Evolutionary conservation across 305 asterid genomes (phyloP).

Genomic region (Fraxinus velutina): DNA sequence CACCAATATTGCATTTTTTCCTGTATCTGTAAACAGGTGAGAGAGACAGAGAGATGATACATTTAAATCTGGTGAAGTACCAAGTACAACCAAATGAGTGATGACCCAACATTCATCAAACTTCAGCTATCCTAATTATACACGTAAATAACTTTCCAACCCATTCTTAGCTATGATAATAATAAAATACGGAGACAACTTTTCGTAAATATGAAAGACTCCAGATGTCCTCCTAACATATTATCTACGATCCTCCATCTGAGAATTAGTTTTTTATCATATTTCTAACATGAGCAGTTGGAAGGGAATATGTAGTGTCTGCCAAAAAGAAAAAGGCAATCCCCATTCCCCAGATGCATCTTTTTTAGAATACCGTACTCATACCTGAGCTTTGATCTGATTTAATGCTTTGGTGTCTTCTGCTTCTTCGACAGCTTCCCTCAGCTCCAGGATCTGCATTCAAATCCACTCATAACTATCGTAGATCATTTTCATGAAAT

Average conservation of each 20-base stretch:
- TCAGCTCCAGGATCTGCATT: constrained; percentile 73
- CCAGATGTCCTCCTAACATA: constrained; percentile 5
- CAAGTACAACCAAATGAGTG: background rate
- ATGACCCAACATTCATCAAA: background rate
- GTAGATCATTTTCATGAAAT: constrained; percentile 8
- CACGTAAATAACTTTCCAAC: background rate
- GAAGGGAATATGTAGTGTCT: background rate
- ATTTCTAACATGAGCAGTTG: background rate
- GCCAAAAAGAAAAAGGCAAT: background rate
- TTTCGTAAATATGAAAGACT: background rate
- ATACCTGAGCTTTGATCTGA: constrained; percentile 68
- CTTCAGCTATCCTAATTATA: background rate
- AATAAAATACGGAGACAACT: background rate
- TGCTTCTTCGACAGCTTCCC: constrained; percentile 90
- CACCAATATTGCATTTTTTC: constrained; percentile 56
- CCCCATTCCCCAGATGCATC: background rate
- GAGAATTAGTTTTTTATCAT: background rate
- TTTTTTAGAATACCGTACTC: background rate
- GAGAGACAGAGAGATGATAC: background rate
- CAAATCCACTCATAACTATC: constrained; percentile 6
- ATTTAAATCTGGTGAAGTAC: background rate
- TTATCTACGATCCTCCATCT: background rate
- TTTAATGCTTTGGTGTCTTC: constrained; percentile 44
- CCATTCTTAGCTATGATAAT: background rate
- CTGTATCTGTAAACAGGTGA: constrained; percentile 44